Evolutionary conservation across 2,329 filamentous ascomycete genomes (phyloP).

Genomic region (Chalara sp.): DNA sequence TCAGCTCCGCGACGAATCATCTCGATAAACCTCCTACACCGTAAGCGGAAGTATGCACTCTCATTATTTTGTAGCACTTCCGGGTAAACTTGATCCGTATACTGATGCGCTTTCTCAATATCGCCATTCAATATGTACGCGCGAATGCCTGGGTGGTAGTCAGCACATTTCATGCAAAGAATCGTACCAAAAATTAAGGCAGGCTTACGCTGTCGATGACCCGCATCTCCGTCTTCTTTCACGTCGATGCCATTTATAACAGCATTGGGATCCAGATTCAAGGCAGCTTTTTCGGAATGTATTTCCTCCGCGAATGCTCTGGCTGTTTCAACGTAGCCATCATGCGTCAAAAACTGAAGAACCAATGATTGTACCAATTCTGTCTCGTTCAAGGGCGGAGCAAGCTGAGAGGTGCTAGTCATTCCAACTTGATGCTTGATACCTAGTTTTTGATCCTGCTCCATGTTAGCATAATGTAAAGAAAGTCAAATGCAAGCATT

Average conservation of each 20-base stretch:
- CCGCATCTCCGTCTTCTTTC: slow-evolving; percentile 78
- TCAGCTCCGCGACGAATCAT: slow-evolving; percentile 77
- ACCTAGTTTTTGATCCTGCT: slow-evolving; percentile 21
- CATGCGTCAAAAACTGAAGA: slow-evolving; percentile 85
- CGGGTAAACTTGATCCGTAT: slow-evolving; percentile 72
- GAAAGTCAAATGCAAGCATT: too few relatives aligned
- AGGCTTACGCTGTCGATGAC: slow-evolving; percentile 74
- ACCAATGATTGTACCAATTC: slow-evolving; percentile 75
- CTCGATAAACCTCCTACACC: slow-evolving; percentile 90
- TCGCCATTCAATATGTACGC: slow-evolving; percentile 84
- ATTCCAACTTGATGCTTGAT: slow-evolving; percentile 43
- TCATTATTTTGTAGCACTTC: slow-evolving; percentile 73
- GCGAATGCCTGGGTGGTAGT: slow-evolving; percentile 60
- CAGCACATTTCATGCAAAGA: not conserved
- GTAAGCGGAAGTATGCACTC: slow-evolving; percentile 79
- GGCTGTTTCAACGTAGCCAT: slow-evolving; percentile 92
- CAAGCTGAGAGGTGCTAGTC: slow-evolving; percentile 40
- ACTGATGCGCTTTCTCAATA: slow-evolving; percentile 82
- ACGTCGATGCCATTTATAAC: slow-evolving; percentile 56
- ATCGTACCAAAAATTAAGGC: not conserved
- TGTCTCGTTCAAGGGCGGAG: slow-evolving; percentile 62
- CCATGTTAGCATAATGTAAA: not conserved
- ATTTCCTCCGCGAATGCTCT: slow-evolving; percentile 82
- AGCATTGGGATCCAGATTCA: slow-evolving; percentile 50
- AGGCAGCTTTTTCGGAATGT: slow-evolving; percentile 61